These are phyloP conservation scores for Fraxinus floribunda DNA, from an alignment of 305 asterid genomes.

Conservation along the genomic window DNA sequence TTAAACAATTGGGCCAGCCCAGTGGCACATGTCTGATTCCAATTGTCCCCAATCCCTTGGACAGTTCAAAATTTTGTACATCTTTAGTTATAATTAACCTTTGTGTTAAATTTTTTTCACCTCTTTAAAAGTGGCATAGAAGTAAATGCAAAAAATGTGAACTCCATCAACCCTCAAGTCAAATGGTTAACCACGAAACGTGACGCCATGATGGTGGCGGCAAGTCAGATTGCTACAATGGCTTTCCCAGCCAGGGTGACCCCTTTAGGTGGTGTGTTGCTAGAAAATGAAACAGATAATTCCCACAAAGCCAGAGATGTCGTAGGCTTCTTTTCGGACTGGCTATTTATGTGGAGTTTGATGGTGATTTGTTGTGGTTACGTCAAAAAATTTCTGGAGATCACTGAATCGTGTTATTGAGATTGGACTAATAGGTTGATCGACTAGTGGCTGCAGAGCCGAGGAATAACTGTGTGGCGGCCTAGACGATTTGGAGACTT, in stretches of 20 bases:
- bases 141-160: not conserved
- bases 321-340: constrained; percentile 43
- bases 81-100: not conserved
- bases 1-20: not conserved
- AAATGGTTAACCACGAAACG: constrained; percentile 44
- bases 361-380: constrained; percentile 43
- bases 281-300: constrained; percentile 9
- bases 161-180: too few species aligned
- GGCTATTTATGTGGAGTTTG: constrained; percentile 45
- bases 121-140: not conserved
- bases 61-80: not conserved
- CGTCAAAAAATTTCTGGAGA: constrained; percentile 28
- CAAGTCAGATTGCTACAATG: constrained; percentile 58
- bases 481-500: constrained; percentile 1
- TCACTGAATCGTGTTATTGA: constrained; percentile 30
- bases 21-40: not conserved
- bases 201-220: constrained; percentile 56
- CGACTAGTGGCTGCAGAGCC: constrained; percentile 36
- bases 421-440: constrained; percentile 27
- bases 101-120: not conserved
- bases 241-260: constrained; percentile 51
- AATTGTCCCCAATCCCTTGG: not conserved
- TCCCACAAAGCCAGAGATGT: constrained; percentile 49
- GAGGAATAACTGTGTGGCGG: constrained; percentile 22
- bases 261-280: constrained; percentile 59